phyloP scores from a whole-genome alignment of 805 yeast genomes.

The Myxozyma nipponensis region DNA sequence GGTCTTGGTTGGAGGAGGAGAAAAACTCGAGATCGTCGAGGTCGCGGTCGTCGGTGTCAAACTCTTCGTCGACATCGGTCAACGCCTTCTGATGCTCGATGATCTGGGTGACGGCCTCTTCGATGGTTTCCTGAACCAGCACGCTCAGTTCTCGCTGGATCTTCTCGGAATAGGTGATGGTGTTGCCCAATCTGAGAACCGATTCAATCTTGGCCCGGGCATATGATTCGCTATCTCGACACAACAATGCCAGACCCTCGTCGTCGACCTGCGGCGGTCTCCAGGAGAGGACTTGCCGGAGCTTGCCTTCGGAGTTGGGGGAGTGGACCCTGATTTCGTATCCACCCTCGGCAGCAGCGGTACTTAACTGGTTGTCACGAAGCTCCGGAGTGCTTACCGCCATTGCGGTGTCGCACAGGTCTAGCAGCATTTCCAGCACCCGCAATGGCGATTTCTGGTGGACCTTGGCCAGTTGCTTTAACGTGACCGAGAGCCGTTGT shows the following conservation, averaged over 20 bases:
- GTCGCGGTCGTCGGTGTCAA: constrained; percentile 26
- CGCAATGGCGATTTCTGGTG: constrained; percentile 21
- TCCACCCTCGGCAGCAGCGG: constrained; percentile 37
- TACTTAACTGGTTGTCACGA: constrained; percentile 27
- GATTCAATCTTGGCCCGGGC: constrained; percentile 66
- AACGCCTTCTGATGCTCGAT: constrained; percentile 35
- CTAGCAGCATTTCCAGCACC: constrained; percentile 43
- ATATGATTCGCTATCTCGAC: constrained; percentile 61
- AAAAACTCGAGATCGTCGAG: constrained; percentile 20
- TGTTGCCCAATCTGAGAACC: constrained; percentile 65
- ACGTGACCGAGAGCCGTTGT: neutral
- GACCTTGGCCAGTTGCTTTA: constrained; percentile 9
- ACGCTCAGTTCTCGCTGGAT: constrained; percentile 75
- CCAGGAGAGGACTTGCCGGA: constrained; percentile 37
- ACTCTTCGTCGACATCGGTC: constrained; percentile 27
- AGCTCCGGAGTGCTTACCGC: constrained; percentile 69
- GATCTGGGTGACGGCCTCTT: constrained; percentile 57
- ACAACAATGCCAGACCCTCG: constrained; percentile 57
- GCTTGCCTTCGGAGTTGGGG: constrained; percentile 35
- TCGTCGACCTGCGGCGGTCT: constrained; percentile 51
- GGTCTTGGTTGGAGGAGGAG: constrained; percentile 19
- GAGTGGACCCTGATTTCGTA: constrained; percentile 33
- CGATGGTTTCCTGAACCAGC: constrained; percentile 59
- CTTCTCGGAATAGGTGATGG: constrained; percentile 68
- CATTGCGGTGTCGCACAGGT: constrained; percentile 71